These are phyloP conservation scores for Solanum ossicruentum DNA, from an alignment of 257 asterid genomes.

Conservation along the genomic window DNA sequence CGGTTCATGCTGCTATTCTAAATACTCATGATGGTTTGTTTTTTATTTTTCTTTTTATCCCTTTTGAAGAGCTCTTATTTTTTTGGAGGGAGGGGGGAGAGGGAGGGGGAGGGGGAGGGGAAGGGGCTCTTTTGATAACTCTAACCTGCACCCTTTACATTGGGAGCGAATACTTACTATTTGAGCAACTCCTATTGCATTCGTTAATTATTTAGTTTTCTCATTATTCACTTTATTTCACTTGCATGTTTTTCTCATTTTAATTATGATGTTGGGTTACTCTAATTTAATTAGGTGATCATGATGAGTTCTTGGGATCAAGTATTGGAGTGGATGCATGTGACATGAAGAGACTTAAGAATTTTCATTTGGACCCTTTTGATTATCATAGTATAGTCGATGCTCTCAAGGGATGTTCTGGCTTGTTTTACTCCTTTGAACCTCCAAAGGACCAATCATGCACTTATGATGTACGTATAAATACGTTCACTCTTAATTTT, in stretches of 20 bases:
- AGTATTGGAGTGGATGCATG: background rate
- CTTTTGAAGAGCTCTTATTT: background rate
- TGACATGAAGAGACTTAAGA: slow-evolving; percentile 29
- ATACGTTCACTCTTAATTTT: slow-evolving; percentile 1
- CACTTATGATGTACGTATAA: slow-evolving; percentile 47
- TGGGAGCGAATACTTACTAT: background rate
- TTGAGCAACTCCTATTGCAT: background rate
- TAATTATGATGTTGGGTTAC: background rate
- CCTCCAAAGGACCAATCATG: slow-evolving; percentile 55
- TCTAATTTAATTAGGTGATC: background rate
- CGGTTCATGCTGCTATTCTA: slow-evolving; percentile 80
- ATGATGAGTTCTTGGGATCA: slow-evolving; percentile 20
- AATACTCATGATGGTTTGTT: slow-evolving; percentile 18
- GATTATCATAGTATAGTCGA: slow-evolving; percentile 83
- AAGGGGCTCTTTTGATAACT: background rate
- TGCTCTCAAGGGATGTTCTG: slow-evolving; percentile 69
- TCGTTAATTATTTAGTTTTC: background rate
- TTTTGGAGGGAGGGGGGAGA: too few species aligned
- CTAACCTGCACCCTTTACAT: background rate
- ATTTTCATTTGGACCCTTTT: slow-evolving; percentile 61
- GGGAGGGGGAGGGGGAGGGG: too few species aligned
- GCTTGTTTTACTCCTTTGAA: slow-evolving; percentile 78
- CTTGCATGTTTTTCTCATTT: too few species aligned
- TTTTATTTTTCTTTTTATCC: background rate
- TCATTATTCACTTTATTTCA: too few species aligned